A percentile compares a stretch with the other conserved stretches of the same genome.
These are phyloP conservation scores for Stagonosporopsis chrysanthemi DNA, from an alignment of 2,329 filamentous ascomycete species.

Conservation along the genomic window DNA sequence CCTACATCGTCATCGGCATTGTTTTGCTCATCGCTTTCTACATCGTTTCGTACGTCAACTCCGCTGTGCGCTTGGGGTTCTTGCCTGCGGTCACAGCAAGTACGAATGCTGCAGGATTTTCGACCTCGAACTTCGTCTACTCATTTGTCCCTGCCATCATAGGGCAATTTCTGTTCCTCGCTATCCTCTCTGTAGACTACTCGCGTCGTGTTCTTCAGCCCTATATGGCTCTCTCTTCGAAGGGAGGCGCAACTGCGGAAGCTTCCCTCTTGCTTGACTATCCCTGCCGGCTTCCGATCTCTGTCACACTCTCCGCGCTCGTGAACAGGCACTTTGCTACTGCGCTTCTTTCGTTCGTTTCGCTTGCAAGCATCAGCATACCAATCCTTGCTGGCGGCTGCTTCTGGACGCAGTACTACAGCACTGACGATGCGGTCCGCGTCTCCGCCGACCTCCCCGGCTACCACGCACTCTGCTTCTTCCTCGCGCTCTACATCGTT, in stretches of 20 bases:
- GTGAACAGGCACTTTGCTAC: conserved; percentile 71
- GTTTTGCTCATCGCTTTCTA: conserved; percentile 62
- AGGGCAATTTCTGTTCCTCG: conserved; percentile 71
- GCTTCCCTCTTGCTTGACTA: conserved; percentile 75
- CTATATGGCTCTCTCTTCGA: conserved; percentile 69
- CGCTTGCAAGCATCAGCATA: conserved; percentile 66
- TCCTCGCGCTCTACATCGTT: conserved; percentile 74
- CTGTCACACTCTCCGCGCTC: conserved; percentile 65
- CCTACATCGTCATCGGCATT: conserved; percentile 62
- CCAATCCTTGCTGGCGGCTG: conserved; percentile 73
- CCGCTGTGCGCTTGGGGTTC: conserved; percentile 73
- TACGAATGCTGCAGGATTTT: conserved; percentile 72
- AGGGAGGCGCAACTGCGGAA: conserved; percentile 67
- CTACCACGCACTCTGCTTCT: conserved; percentile 74
- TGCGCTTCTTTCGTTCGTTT: conserved; percentile 66
- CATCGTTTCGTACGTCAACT: conserved; percentile 78
- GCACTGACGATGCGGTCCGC: conserved; percentile 40
- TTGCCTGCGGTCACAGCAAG: conserved; percentile 69
- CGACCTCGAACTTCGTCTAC: conserved; percentile 87
- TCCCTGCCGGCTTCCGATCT: conserved; percentile 69
- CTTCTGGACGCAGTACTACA: conserved; percentile 75
- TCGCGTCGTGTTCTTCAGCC: conserved; percentile 71
- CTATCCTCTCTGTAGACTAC: conserved; percentile 72
- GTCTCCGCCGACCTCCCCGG: conserved; percentile 76
- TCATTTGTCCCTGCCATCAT: conserved; percentile 74